Percentiles rank a stretch among this genome's conserved stretches.
Evolutionary conservation across 1,284 basidiomycete species (phyloP).

Genomic region (Tilletia setariae): DNA sequence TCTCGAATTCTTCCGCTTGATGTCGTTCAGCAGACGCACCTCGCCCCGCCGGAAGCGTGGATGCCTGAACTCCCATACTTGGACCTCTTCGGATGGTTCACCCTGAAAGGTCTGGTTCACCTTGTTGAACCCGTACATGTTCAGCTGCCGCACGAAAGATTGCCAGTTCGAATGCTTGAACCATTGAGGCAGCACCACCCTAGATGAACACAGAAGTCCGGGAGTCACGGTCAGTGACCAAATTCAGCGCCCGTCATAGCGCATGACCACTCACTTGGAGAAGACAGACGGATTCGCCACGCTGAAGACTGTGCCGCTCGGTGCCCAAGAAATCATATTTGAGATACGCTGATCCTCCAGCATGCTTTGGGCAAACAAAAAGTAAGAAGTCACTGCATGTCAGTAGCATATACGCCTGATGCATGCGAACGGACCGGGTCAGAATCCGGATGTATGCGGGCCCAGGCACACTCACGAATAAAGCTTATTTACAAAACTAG

Average conservation of each 20-base stretch:
- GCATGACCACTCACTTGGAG: slow-evolving; percentile 21
- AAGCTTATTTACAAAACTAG: slow-evolving; percentile 44
- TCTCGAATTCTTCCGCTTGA: slow-evolving; percentile 46
- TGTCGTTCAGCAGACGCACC: slow-evolving; percentile 39
- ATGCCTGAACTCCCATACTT: slow-evolving; percentile 50
- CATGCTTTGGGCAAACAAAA: slow-evolving; percentile 24
- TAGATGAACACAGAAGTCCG: background rate
- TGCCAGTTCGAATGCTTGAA: slow-evolving; percentile 53
- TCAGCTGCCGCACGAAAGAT: slow-evolving; percentile 49
- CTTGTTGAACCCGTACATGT: slow-evolving; percentile 50
- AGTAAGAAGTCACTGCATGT: background rate
- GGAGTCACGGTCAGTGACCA: background rate
- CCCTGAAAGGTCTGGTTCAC: slow-evolving; percentile 49
- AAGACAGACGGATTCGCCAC: slow-evolving; percentile 48
- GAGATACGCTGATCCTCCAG: slow-evolving; percentile 44
- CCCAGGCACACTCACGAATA: slow-evolving; percentile 33
- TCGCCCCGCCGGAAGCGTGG: slow-evolving; percentile 43
- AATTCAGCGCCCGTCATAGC: background rate
- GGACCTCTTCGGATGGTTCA: slow-evolving; percentile 39
- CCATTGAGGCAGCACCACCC: slow-evolving; percentile 44
- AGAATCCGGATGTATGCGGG: no score
- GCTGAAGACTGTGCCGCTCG: slow-evolving; percentile 39
- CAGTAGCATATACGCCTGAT: no score
- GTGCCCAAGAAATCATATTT: slow-evolving; percentile 43
- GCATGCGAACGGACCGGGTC: no score